phyloP scores from a whole-genome alignment of 768 basidiomycete species.

The Amanita jacksonii region DNA sequence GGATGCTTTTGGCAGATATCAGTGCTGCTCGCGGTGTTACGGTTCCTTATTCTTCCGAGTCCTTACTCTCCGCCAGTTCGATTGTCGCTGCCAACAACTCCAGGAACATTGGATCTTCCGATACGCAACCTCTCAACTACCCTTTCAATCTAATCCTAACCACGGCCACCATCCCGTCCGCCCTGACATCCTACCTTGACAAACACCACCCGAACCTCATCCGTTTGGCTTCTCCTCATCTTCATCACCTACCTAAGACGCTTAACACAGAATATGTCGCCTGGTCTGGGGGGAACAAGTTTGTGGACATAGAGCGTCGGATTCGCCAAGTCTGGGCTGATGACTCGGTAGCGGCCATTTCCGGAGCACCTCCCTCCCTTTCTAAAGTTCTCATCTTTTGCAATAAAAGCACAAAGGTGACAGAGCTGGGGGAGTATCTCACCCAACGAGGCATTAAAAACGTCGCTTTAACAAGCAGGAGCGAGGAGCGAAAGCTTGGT shows the following conservation, averaged over 20 bases:
- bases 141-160: slow-evolving; percentile 79
- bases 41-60: slow-evolving; percentile 23
- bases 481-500: slow-evolving; percentile 49
- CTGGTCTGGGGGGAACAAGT: slow-evolving; percentile 75
- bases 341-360: slow-evolving; percentile 31
- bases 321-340: slow-evolving; percentile 68
- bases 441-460: slow-evolving; percentile 50
- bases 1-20: slow-evolving; percentile 61
- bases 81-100: slow-evolving; percentile 14
- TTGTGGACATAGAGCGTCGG: slow-evolving; percentile 69
- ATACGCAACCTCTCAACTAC: slow-evolving; percentile 32
- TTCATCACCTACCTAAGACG: slow-evolving; percentile 68
- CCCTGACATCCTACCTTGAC: slow-evolving; percentile 58
- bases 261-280: slow-evolving; percentile 64
- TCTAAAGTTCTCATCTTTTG: slow-evolving; percentile 78
- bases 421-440: slow-evolving; percentile 50
- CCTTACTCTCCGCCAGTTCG: slow-evolving; percentile 11
- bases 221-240: slow-evolving; percentile 71
- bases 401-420: slow-evolving; percentile 65
- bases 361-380: slow-evolving; percentile 19
- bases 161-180: slow-evolving; percentile 80
- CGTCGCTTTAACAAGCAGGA: slow-evolving; percentile 55
- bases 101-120: slow-evolving; percentile 6
- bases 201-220: slow-evolving; percentile 49
- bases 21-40: slow-evolving; percentile 47